Evolutionary conservation across 1,284 basidiomycete species (phyloP).

Genomic region (Hymenochaete sp.): DNA sequence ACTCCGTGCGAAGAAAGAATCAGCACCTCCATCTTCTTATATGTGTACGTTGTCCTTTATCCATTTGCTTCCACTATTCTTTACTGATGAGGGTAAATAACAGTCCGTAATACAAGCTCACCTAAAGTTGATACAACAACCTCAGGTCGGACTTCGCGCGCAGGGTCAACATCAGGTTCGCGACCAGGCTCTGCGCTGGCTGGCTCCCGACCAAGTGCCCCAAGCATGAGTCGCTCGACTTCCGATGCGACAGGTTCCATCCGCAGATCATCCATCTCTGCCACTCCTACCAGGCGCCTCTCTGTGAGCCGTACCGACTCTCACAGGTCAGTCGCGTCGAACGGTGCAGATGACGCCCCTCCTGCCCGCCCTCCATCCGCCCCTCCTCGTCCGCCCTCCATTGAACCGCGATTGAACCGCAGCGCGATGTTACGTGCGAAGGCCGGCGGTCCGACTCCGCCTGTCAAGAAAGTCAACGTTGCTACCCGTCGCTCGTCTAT

Average conservation of each 20-base stretch:
- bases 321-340: slow-evolving; percentile 14
- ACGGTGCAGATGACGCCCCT: slow-evolving; percentile 21
- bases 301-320: neutral
- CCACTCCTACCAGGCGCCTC: slow-evolving; percentile 11
- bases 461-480: slow-evolving; percentile 8
- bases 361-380: slow-evolving; percentile 24
- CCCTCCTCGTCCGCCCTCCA: slow-evolving; percentile 47
- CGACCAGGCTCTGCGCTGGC: slow-evolving; percentile 9
- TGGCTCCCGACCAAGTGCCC: slow-evolving; percentile 4
- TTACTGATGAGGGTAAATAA: slow-evolving; percentile 13
- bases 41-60: slow-evolving; percentile 20
- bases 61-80: slow-evolving; percentile 32
- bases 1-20: slow-evolving; percentile 50
- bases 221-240: slow-evolving; percentile 22
- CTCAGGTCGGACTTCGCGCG: slow-evolving; percentile 20
- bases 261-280: slow-evolving; percentile 12
- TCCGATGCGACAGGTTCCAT: slow-evolving; percentile 16
- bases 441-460: slow-evolving; percentile 1
- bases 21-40: slow-evolving; percentile 26
- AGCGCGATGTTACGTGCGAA: slow-evolving; percentile 58
- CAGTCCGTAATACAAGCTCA: slow-evolving; percentile 35
- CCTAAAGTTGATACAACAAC: no score
- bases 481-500: slow-evolving; percentile 11
- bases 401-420: slow-evolving; percentile 61
- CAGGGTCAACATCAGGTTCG: slow-evolving; percentile 24